Conservation (phyloP, 1,284 basidiomycete genomes). For the Macrocystidia cucumis region DNA sequence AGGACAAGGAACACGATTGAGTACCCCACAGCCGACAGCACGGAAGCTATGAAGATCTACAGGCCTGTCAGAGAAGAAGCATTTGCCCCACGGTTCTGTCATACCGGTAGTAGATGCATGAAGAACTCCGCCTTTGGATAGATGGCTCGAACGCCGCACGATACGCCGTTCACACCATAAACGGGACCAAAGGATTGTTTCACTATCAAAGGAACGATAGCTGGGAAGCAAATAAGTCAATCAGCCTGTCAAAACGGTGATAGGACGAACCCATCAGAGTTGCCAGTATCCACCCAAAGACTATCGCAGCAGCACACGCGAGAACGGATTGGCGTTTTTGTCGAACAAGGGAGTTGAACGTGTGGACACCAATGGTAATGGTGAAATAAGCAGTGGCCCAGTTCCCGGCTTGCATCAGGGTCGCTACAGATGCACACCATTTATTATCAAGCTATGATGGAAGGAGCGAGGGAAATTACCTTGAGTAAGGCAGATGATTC, state of each 20-base stretch:
- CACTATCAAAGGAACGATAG: no score
- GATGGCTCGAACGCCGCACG: conserved; percentile 40
- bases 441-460: no score
- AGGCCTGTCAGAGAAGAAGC: conserved; percentile 5
- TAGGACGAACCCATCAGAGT: conserved; percentile 33
- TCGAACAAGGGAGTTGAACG: conserved; percentile 57
- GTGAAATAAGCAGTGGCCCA: conserved; percentile 60
- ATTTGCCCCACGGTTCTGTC: conserved; percentile 12
- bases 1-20: conserved; percentile 50
- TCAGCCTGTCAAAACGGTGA: no score
- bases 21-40: conserved; percentile 48
- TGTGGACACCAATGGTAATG: conserved; percentile 56
- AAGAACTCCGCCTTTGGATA: conserved; percentile 37
- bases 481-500: no score
- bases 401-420: conserved; percentile 55
- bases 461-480: no score
- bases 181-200: conserved; percentile 21
- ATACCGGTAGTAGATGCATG: conserved; percentile 55
- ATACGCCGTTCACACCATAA: conserved; percentile 45
- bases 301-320: conserved; percentile 33
- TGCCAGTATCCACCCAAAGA: conserved; percentile 47
- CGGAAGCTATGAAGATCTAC: conserved; percentile 49
- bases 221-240: no score
- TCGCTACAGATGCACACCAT: no score
- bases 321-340: conserved; percentile 41